Evolutionary conservation across 768 basidiomycete species (phyloP).

Genomic region (Psilocybe cubensis): DNA sequence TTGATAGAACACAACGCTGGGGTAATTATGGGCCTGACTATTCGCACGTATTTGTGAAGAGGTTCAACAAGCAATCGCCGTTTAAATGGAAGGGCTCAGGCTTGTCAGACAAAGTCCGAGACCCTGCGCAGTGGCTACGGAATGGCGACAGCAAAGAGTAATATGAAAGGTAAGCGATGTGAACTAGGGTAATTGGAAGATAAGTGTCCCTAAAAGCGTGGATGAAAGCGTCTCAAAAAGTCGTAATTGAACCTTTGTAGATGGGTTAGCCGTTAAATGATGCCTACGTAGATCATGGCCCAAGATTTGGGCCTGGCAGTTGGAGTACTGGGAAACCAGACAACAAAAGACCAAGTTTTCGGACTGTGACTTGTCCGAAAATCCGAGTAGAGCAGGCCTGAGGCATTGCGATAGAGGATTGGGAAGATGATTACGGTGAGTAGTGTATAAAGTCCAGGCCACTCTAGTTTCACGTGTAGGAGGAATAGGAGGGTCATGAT

Average conservation of each 20-base stretch:
- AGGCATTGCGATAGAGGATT: background rate
- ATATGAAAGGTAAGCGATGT: conserved; percentile 10
- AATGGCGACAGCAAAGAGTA: conserved; percentile 4
- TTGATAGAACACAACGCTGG: background rate
- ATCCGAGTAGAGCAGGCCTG: background rate
- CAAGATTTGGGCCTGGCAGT: background rate
- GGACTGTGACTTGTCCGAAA: background rate
- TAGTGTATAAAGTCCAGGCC: background rate
- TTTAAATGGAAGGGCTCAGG: conserved; percentile 4
- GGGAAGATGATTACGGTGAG: no score
- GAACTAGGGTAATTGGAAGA: background rate
- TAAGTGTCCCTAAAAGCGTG: background rate
- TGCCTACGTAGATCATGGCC: no score
- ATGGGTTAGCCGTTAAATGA: background rate
- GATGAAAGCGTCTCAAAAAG: background rate
- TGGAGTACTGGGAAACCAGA: background rate
- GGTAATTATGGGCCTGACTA: background rate
- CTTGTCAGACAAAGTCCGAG: conserved; percentile 3
- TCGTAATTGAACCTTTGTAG: background rate
- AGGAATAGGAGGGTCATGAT: conserved; percentile 31
- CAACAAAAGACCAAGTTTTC: background rate
- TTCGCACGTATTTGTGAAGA: background rate
- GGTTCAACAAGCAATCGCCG: background rate
- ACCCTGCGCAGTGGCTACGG: background rate
- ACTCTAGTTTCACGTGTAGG: conserved; percentile 22